phyloP scores from a whole-genome alignment of 2,329 filamentous ascomycete species.

The Aspergillus felis region DNA sequence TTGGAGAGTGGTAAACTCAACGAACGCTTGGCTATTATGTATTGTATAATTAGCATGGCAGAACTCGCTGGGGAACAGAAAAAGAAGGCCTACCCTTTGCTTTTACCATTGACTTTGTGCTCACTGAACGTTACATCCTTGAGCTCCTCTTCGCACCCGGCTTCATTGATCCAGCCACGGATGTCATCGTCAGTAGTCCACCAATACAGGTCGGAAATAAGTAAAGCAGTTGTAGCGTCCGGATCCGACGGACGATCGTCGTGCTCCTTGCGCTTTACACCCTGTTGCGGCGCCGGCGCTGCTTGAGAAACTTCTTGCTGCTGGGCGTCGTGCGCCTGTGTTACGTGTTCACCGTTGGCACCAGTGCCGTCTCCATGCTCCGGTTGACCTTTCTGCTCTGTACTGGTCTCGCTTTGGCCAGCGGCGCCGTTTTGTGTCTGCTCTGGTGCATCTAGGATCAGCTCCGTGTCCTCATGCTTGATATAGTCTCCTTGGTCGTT shows the following conservation, averaged over 20 bases:
- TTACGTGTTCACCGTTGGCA: constrained; percentile 24
- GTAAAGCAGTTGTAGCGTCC: constrained; percentile 65
- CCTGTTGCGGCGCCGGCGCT: constrained; percentile 46
- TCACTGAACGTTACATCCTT: constrained; percentile 96
- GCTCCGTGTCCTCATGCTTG: constrained; percentile 39
- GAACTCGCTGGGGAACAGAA: neutral
- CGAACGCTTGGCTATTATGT: constrained; percentile 62
- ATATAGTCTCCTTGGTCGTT: constrained; percentile 45
- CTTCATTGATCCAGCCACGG: constrained; percentile 76
- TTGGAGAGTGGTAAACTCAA: constrained; percentile 79
- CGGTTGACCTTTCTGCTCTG: constrained; percentile 19
- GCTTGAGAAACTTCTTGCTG: constrained; percentile 20
- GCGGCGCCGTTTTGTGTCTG: constrained; percentile 22
- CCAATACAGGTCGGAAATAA: constrained; percentile 90
- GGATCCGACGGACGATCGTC: constrained; percentile 56
- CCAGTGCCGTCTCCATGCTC: constrained; percentile 21
- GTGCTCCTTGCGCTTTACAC: constrained; percentile 59
- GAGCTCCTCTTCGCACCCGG: constrained; percentile 76
- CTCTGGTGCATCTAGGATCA: constrained; percentile 37
- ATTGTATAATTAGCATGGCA: neutral
- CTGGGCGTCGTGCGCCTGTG: constrained; percentile 14
- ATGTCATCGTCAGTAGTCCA: constrained; percentile 97
- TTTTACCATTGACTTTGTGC: constrained; percentile 98
- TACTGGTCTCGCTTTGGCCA: constrained; percentile 13
- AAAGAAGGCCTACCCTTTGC: constrained; percentile 70